phyloP scores from a whole-genome alignment of 805 yeast species.

The Metschnikowia baotianmanensis region DNA sequence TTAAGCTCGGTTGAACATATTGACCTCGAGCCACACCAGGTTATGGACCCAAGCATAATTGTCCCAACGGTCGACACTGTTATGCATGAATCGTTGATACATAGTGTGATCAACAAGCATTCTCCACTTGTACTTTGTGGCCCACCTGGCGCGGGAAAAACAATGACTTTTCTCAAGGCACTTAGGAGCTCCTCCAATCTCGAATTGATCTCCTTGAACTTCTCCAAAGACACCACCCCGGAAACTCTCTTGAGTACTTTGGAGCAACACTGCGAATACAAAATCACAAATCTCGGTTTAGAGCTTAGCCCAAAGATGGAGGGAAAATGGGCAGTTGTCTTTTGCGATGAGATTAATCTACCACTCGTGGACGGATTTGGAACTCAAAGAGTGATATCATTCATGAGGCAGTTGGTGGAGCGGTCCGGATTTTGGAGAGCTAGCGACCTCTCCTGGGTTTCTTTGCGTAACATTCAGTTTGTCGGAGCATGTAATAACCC shows the following conservation, averaged over 20 bases:
- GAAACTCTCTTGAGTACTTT: conserved; percentile 57
- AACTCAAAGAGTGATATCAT: conserved; percentile 66
- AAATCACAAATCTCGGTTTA: conserved; percentile 49
- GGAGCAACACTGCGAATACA: conserved; percentile 70
- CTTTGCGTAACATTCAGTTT: conserved; percentile 61
- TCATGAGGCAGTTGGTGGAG: conserved; percentile 74
- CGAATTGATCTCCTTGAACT: conserved; percentile 68
- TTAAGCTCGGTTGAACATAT: conserved; percentile 35
- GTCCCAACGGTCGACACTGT: conserved; percentile 79
- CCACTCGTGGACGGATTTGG: conserved; percentile 73
- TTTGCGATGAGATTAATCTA: conserved; percentile 89
- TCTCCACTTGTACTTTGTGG: conserved; percentile 77
- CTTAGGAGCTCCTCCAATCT: conserved; percentile 55
- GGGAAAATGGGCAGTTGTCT: conserved; percentile 74
- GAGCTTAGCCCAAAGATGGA: conserved; percentile 55
- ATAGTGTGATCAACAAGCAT: conserved; percentile 53
- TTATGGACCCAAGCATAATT: conserved; percentile 59
- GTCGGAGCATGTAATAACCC: conserved; percentile 98
- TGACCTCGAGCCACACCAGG: conserved; percentile 56
- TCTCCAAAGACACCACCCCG: conserved; percentile 78
- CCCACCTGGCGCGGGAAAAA: conserved; percentile 97
- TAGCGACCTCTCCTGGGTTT: conserved; percentile 62
- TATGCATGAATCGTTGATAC: conserved; percentile 61
- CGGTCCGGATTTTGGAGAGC: conserved; percentile 75
- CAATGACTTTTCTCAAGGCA: conserved; percentile 80